Base-by-base conservation (phyloP, 768 basidiomycete genomes). In the Termitomyces eurrhizus region DNA sequence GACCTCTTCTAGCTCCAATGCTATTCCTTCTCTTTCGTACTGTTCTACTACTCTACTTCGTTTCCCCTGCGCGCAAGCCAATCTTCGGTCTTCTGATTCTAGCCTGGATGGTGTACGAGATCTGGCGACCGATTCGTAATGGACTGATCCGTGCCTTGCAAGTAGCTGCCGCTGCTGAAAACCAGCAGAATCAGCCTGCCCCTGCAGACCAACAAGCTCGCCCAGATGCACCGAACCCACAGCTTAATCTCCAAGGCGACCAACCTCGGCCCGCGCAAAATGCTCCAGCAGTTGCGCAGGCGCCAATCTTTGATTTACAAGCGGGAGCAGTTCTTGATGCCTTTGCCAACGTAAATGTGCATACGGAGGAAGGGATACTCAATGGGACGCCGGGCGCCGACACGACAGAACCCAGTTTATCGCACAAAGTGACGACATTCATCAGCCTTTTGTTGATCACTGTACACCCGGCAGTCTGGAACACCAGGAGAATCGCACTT, bases 391-490 rank as follows among this genome's bases (percentile, higher is more conserved):
- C 71, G 9, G 73, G 68, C 1, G 64, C 65, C 14, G 66, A 70
- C n/a, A 59, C 64, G 8, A 67, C 78, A 21, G 79, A 81, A 54
- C 87, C 87, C 11, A 70, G 73, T 26, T 58, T 87, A 5, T 65
- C 75, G 9, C 84, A 80, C 67, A 87, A 83, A 66, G 58, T 74
- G 26, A 69, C 71, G 48, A 80, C 82, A 9, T 90, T 92, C 67
- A 62, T 84, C 35, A 73, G 76, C 35, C 72, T 92, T 37, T 73
- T 90, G 45, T 39, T 85, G 33, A 74, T 82, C 36, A 90, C 89
- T 16, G 69, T 89, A 39, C 85, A 90, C 68, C 90, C 90, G 5
- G 89, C 88, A 42, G 77, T 89, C 44, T 90, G 89, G 83, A 85
- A 90, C 67, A 80, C 84, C 61, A 77, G 90, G 66, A 76, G 89